A percentile compares a stretch with the other conserved stretches of the same genome.
Conservation (phyloP, 495 filamentous ascomycete species). For the Xylaria palmicola region DNA sequence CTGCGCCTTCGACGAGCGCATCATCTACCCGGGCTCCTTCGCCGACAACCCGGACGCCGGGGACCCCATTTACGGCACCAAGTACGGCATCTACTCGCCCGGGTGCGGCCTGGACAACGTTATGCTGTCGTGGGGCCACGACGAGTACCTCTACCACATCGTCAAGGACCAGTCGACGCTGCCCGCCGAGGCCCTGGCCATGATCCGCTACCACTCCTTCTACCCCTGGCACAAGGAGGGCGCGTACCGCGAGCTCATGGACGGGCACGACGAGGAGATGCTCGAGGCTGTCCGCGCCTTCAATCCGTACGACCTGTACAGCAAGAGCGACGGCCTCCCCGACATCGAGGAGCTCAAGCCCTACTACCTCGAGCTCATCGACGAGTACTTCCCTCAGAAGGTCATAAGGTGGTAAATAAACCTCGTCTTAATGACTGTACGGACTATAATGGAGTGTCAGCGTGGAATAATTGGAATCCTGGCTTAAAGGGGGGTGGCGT, state of each 20-base stretch:
- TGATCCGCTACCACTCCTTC: slow-evolving; percentile 89
- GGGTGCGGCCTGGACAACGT: slow-evolving; percentile 79
- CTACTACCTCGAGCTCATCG: slow-evolving; percentile 81
- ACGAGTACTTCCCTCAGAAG: slow-evolving; percentile 79
- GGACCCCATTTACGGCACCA: slow-evolving; percentile 65
- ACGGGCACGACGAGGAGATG: slow-evolving; percentile 75
- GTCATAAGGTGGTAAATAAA: slow-evolving; percentile 70
- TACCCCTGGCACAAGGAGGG: slow-evolving; percentile 85
- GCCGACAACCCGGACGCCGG: slow-evolving; percentile 64
- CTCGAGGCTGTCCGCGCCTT: slow-evolving; percentile 79
- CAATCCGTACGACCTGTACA: slow-evolving; percentile 90
- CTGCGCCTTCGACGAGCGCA: slow-evolving; percentile 70
- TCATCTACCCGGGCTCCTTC: slow-evolving; percentile 80
- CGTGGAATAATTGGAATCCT: slow-evolving; percentile 1
- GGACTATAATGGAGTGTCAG: background rate
- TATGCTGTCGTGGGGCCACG: slow-evolving; percentile 89
- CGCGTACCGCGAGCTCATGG: slow-evolving; percentile 78
- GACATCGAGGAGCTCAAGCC: slow-evolving; percentile 73
- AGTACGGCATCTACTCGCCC: slow-evolving; percentile 73
- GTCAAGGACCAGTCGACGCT: slow-evolving; percentile 74
- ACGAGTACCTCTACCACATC: slow-evolving; percentile 88
- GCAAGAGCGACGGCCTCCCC: slow-evolving; percentile 81
- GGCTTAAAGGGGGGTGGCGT: background rate
- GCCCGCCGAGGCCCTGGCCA: slow-evolving; percentile 77
- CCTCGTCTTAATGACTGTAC: background rate